Evolutionary conservation across 306 rosid genomes (phyloP), one percentile per base, ranked within the genome.

Genomic region (Vigna trinervia): DNA sequence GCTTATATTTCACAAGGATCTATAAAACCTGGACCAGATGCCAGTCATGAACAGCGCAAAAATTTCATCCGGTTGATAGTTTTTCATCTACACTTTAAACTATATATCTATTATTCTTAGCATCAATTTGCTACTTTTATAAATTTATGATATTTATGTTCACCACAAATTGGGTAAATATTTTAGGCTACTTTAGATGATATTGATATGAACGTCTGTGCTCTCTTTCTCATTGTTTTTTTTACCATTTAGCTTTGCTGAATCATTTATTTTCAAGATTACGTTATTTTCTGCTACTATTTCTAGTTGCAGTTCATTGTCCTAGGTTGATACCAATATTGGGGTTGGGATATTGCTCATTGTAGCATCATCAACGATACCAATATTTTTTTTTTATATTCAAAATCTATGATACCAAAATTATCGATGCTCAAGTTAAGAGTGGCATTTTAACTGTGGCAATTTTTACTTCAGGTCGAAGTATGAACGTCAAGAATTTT

Each of bases 401-500:
- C 45, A 39, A 7, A 39, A 26, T 47, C 56, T 58, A 36, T 57
- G 62, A 28, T 78, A n/a, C 70, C 7, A 61, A 34, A 50, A 45
- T 69, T 12, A 51, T 78, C 74, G 58, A 11, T 67, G 71, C 71
- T 61, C 73, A 14, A 69, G 70, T 76, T 60, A 38, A 65, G 73
- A 71, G 76, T 58, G 57, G n/a, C 26, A 77, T 69, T 56, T 76
- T 68, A 75, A 48, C 54, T 61, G 47, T 70, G 54, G 12, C 71
- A 57, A 63, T 80, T 51, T 78, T 72, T 76, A 56, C 17, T 83
- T 77, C 82, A 95, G 99, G 86, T 84, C 88, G 43, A 95, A 95
- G 83, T 95, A 95, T 78, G 99, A 92, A 83, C 83, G 38, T 75
- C 99, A 95, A 83, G 92, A 79, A 60, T 95, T 95, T 85, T 83